Evolutionary conservation across 2,329 filamentous ascomycete genomes (phyloP).

Genomic region (Neonectria neomacrospora): DNA sequence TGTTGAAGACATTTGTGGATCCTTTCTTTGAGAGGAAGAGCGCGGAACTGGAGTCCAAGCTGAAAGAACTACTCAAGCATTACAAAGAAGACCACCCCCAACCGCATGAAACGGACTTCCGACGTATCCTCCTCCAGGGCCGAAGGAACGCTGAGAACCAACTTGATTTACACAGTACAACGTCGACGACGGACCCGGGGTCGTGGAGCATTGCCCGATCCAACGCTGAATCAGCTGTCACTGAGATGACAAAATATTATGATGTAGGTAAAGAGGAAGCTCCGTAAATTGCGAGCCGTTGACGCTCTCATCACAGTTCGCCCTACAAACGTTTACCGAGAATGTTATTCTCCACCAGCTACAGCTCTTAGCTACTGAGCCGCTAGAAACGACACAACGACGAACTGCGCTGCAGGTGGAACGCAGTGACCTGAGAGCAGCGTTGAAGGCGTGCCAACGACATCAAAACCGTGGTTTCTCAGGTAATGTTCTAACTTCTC

Average conservation of each 20-base stretch:
- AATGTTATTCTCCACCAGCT: conserved; percentile 15
- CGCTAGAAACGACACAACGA: neutral
- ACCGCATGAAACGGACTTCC: conserved; percentile 7
- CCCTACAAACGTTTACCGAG: conserved; percentile 16
- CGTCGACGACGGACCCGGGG: neutral
- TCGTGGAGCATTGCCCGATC: conserved; percentile 5
- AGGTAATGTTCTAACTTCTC: neutral
- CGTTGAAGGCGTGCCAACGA: conserved; percentile 5
- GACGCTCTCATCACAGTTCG: neutral
- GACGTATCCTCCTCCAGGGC: neutral
- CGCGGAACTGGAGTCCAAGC: conserved; percentile 5
- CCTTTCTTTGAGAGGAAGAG: conserved; percentile 8
- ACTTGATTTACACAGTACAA: too few relatives aligned
- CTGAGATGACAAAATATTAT: conserved; percentile 13
- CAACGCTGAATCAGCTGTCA: conserved; percentile 6
- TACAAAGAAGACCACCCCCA: conserved; percentile 6
- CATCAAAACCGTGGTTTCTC: conserved; percentile 9
- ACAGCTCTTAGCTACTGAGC: neutral
- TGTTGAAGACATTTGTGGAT: conserved; percentile 13
- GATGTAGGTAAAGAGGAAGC: neutral
- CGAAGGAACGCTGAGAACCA: neutral
- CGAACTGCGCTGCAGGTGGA: conserved; percentile 13
- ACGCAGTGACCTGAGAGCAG: neutral
- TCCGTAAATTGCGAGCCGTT: neutral
- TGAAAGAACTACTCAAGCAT: conserved; percentile 8